Evolutionary conservation across 768 basidiomycete genomes (phyloP), one percentile per base, ranked within the genome.

Genomic region (Naganishia vishniacii): DNA sequence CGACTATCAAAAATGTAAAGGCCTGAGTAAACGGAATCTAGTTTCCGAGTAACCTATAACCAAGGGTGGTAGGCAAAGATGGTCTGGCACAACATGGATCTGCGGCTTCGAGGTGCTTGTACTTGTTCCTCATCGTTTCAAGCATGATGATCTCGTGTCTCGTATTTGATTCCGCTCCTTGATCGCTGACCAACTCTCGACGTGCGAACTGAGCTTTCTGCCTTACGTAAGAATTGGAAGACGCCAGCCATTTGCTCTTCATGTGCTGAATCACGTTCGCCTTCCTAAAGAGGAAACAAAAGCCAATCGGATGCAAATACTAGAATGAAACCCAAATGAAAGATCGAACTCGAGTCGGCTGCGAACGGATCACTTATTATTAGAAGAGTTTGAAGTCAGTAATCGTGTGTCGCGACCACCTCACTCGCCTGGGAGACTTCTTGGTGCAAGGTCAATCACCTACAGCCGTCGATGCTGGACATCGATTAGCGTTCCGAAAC

Each of bases 231-330:
- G 53, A n/a, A 11, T n/a, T 18, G 20, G 34, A 18, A 18, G 32
- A 7, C n/a, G 32, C 26, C 53, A 56, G 53, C 53, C 53, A 56
- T 56, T 56, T 56, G 23, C 28, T 40, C 37, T 31, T 56, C 34
- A 56, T 48, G 47, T 48, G 47, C 47, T 18, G 11, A 48, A 25
- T 48, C 23, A 4, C 25, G 18, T 9, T 6, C 15, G 15, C n/a
- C 7, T 6, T n/a, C 45, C 15, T 6, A 46, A 25, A 18, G 45
- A n/a, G 18, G 23, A 46, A 18, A 18, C n/a, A n/a, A 25, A 7
- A 18, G 45, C 15, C 9, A n/a, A n/a, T 7, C 45, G 45, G 45
- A 46, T 18, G 8, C 45, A 46, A 46, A 46, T n/a, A 8, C 23
- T 46, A 6, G 18, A 46, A 18, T 18, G 23, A n/a, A 18, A 7